Conservation (phyloP, 805 yeast species). For the Yarrowia sp. region DNA sequence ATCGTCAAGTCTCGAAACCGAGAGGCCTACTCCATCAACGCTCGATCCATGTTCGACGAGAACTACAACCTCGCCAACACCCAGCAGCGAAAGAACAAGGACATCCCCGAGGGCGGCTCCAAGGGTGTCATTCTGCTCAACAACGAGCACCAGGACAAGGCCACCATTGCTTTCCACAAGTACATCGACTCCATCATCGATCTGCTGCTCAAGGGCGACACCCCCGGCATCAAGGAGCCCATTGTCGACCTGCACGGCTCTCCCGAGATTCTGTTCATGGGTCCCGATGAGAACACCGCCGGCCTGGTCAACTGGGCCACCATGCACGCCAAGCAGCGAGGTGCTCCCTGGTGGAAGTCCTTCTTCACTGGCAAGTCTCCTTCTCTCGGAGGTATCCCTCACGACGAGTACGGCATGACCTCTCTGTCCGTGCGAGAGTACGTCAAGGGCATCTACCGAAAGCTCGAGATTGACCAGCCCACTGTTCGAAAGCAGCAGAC, state of each 20-base stretch:
- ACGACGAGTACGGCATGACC: conserved; percentile 98
- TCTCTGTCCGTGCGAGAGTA: conserved; percentile 91
- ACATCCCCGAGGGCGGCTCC: conserved; percentile 98
- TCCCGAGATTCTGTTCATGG: conserved; percentile 92
- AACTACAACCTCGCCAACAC: conserved; percentile 95
- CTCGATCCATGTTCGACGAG: conserved; percentile 91
- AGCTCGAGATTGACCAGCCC: conserved; percentile 65
- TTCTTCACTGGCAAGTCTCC: conserved; percentile 97
- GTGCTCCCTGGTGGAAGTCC: conserved; percentile 98
- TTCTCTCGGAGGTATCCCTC: conserved; percentile 94
- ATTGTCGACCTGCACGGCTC: conserved; percentile 84
- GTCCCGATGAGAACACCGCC: conserved; percentile 99
- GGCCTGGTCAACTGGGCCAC: conserved; percentile 98
- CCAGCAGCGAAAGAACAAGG: conserved; percentile 96
- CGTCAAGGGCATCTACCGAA: conserved; percentile 85
- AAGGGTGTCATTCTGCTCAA: conserved; percentile 90
- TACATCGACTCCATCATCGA: conserved; percentile 92
- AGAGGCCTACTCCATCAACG: conserved; percentile 85
- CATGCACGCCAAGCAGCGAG: conserved; percentile 85
- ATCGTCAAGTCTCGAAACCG: conserved; percentile 85
- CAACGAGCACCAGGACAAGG: conserved; percentile 74
- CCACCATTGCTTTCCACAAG: conserved; percentile 86
- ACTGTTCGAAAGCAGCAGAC: conserved; percentile 85
- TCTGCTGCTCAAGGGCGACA: conserved; percentile 70
- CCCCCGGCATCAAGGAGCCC: conserved; percentile 79